Evolutionary conservation across 331 rosid species (phyloP).

Genomic region (Malus hybrid): DNA sequence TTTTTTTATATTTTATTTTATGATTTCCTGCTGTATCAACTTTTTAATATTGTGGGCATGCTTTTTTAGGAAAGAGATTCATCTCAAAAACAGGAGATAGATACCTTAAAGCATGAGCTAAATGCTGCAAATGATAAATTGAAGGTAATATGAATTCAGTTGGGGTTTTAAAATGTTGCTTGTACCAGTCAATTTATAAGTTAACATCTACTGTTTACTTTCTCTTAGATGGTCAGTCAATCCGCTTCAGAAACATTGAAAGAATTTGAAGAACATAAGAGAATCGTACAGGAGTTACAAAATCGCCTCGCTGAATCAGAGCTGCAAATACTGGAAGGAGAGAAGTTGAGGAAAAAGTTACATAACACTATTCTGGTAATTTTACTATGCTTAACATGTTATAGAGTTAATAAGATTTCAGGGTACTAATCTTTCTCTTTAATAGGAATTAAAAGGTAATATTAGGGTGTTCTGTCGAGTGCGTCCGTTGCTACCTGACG

Average conservation of each 20-base stretch:
- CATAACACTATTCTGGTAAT: slow-evolving; percentile 83
- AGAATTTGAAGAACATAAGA: slow-evolving; percentile 56
- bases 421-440: background rate
- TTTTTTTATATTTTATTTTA: background rate
- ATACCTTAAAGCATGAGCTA: slow-evolving; percentile 39
- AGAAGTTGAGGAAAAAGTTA: slow-evolving; percentile 57
- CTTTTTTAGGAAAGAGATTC: slow-evolving; percentile 60
- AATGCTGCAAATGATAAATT: slow-evolving; percentile 55
- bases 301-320: slow-evolving; percentile 59
- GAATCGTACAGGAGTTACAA: slow-evolving; percentile 39
- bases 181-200: background rate
- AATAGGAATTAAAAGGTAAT: slow-evolving; percentile 84
- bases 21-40: background rate
- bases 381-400: background rate
- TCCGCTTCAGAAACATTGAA: slow-evolving; percentile 48
- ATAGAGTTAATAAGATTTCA: background rate
- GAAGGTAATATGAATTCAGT: slow-evolving; percentile 31
- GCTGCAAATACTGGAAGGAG: slow-evolving; percentile 65
- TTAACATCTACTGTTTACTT: background rate
- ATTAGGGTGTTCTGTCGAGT: slow-evolving; percentile 96
- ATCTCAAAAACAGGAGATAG: slow-evolving; percentile 62
- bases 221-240: slow-evolving; percentile 43
- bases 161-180: background rate
- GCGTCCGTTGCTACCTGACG: slow-evolving; percentile 82
- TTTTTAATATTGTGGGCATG: background rate